phyloP scores from a whole-genome alignment of 108 stramenopile species.

The Pseudonitzschia pungens region DNA sequence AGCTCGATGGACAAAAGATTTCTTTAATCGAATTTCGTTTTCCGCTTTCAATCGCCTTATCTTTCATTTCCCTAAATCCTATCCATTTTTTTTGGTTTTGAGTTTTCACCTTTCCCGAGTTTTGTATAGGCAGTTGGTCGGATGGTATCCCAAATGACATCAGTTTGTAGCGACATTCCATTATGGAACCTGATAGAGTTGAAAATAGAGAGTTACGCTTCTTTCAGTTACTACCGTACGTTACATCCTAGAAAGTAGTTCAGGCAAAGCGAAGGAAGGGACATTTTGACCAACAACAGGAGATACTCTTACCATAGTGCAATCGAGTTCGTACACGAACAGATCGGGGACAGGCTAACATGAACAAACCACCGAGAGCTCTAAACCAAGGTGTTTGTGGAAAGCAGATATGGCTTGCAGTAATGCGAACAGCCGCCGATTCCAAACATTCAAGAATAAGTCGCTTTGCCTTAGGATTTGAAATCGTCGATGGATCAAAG shows the following conservation, averaged over 20 bases:
- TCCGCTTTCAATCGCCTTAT: background rate
- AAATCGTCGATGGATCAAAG: conserved; percentile 11
- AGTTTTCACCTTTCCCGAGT: conserved; percentile 5
- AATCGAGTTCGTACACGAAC: conserved; percentile 13
- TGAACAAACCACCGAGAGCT: background rate
- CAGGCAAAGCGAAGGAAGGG: background rate
- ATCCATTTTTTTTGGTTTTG: conserved; percentile 31
- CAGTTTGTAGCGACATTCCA: conserved; percentile 8
- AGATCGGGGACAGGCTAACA: background rate
- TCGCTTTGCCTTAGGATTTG: conserved; percentile 10
- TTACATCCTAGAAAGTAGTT: background rate
- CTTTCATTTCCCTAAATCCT: conserved; percentile 16
- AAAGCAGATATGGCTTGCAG: conserved; percentile 10
- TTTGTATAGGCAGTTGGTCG: conserved; percentile 11
- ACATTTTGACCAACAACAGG: background rate
- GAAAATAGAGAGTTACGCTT: background rate
- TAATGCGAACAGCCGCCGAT: background rate
- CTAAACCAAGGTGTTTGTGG: conserved; percentile 17
- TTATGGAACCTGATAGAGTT: background rate
- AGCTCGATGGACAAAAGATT: conserved; percentile 10
- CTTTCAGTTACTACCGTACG: background rate
- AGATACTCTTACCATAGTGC: conserved; percentile 4
- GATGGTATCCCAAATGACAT: conserved; percentile 13
- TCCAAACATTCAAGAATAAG: background rate
- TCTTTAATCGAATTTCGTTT: background rate